phyloP scores from a whole-genome alignment of 352 stramenopile genomes.

The Globisporangium alternatum region DNA sequence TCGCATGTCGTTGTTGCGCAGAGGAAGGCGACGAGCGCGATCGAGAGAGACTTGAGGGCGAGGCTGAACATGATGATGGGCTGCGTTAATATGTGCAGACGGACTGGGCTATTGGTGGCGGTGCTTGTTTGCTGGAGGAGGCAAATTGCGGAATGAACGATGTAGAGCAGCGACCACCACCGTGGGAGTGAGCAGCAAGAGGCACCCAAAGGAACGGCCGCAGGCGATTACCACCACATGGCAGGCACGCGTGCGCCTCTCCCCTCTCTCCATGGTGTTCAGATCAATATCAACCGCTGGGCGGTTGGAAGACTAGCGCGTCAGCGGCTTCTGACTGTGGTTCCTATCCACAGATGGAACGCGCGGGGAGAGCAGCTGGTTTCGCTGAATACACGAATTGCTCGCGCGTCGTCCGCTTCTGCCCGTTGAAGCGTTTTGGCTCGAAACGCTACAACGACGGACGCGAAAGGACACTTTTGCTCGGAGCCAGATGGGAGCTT shows the following conservation, averaged over 20 bases:
- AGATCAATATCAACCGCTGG: neutral
- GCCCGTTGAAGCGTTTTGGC: neutral
- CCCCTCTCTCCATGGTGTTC: neutral
- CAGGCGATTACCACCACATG: neutral
- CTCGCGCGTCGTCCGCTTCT: neutral
- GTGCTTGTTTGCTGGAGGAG: neutral
- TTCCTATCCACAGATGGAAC: neutral
- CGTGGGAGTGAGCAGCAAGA: neutral
- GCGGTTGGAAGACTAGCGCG: too few species aligned
- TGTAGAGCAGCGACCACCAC: neutral
- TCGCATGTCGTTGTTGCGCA: neutral
- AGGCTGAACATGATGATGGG: conserved; percentile 7
- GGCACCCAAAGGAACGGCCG: neutral
- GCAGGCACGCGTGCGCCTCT: neutral
- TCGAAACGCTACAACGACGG: neutral
- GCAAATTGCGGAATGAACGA: conserved; percentile 15
- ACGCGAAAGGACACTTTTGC: conserved; percentile 1
- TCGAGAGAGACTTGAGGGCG: conserved; percentile 5
- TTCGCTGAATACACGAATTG: conserved; percentile 7
- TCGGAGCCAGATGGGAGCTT: neutral
- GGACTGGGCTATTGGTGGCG: neutral
- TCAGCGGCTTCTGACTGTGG: neutral
- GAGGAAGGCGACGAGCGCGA: conserved; percentile 9
- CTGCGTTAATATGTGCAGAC: neutral
- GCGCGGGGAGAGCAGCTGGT: conserved; percentile 1